Percentiles rank a stretch among this genome's conserved stretches.
Conservation (phyloP, 139 green algal genomes). For the Gonium pectorale region DNA sequence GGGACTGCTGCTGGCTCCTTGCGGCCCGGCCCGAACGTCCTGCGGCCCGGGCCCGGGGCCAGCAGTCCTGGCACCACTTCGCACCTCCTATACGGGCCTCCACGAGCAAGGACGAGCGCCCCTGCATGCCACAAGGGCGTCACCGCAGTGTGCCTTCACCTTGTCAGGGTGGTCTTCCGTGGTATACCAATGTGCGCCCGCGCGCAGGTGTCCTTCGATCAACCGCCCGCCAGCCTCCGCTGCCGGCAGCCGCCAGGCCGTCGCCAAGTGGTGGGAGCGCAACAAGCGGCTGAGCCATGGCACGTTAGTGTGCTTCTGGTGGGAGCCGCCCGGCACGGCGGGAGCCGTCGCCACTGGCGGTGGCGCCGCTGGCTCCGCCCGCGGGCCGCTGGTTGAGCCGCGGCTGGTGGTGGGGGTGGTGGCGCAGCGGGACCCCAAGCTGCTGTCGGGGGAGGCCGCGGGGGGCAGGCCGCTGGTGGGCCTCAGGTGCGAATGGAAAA, state of each 20-base stretch:
- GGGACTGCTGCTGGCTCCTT: too few relatives aligned
- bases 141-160: too few relatives aligned
- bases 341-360: not conserved
- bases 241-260: not conserved
- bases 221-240: not conserved
- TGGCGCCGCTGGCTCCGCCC: not conserved
- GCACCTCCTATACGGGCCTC: too few relatives aligned
- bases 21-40: too few relatives aligned
- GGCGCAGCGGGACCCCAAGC: slow-evolving; percentile 15
- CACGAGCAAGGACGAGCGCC: too few relatives aligned
- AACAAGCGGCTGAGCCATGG: slow-evolving; percentile 62
- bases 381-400: too few relatives aligned
- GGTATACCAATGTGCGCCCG: not conserved
- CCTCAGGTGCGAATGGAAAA: slow-evolving; percentile 19
- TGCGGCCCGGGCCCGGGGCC: too few relatives aligned
- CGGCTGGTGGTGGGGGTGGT: slow-evolving; percentile 22
- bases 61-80: too few relatives aligned
- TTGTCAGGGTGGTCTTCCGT: not conserved
- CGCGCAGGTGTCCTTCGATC: slow-evolving; percentile 56
- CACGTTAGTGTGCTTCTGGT: slow-evolving; percentile 65
- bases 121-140: too few relatives aligned
- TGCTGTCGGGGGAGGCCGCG: slow-evolving; percentile 41
- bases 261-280: slow-evolving; percentile 55
- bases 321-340: not conserved
- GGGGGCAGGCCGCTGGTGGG: not conserved